Evolutionary conservation across 2,329 filamentous ascomycete species (phyloP), one percentile per base, ranked within the genome.

Genomic region (Pseudogymnoascus sp.): DNA sequence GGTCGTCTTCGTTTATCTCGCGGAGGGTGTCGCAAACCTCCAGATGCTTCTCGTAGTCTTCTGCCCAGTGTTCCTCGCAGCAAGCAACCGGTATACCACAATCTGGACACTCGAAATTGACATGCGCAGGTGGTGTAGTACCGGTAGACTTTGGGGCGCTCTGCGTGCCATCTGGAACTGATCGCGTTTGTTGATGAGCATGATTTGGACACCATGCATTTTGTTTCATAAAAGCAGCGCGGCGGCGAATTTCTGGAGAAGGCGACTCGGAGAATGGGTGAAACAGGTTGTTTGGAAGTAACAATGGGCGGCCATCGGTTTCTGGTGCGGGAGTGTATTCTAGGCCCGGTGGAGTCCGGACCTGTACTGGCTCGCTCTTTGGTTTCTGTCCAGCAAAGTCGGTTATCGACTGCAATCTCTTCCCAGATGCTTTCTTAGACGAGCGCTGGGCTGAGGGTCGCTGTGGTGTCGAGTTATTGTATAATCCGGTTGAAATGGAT

Each of bases 1-100:
- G 95, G 69, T 99, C 94, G 72, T 99, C 94, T 77, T 99, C 94
- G 69, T 99, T 99, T 76, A 96, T 93, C 76, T 97, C 89, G 67
- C 89, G 82, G 62, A 99, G 78, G 0, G 90, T 90, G 71, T 99
- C 93, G 75, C 94, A 99, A 36, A 99, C 87, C 72, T 97, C 85
- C 64, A 99, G 75, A 75, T 99, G 94, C 16, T 87, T 83, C 75
- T 97, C 93, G 72, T 96, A 99, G 74, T 97, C 91, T 69, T 95
- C 91, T 73, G 90, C 91, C 90, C 93, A 97, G 74, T 99, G 94
- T 68, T 91, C 88, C 75, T 97, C 90, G 69, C 86, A 93, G 78
- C 94, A 99, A 73, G 94, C 96, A 5, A 96, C 87, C 0, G 95
- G 92, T 42, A 97, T 84, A 12, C 94, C 94, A 70, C 94, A 99